A percentile compares a stretch with the other conserved stretches of the same genome.
Conservation (phyloP, 1,284 basidiomycete species). For the Ganoderma meredithae region DNA sequence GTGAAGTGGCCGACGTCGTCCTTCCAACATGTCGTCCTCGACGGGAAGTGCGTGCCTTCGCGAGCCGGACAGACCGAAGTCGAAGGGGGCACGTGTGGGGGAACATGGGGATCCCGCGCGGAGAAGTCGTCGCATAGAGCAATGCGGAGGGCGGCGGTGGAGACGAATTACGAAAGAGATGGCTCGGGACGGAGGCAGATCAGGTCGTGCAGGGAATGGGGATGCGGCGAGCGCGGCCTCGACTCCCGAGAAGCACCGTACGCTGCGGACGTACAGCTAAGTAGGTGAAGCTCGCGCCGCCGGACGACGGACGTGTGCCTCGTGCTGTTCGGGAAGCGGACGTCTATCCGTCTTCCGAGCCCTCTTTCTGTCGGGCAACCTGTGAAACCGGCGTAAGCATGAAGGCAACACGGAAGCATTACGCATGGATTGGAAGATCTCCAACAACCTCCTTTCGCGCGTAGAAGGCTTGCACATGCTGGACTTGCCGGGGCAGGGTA, state of each 20-base stretch:
- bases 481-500: background rate
- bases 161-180: constrained; percentile 21
- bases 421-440: too few relatives aligned
- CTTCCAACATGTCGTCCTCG: constrained; percentile 7
- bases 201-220: constrained; percentile 7
- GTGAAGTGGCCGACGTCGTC: background rate
- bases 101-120: constrained; percentile 4
- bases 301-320: constrained; percentile 58
- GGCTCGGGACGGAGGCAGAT: constrained; percentile 12
- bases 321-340: constrained; percentile 59
- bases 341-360: constrained; percentile 57
- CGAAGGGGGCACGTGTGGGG: constrained; percentile 23
- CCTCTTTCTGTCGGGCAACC: constrained; percentile 49
- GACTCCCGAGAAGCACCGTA: background rate
- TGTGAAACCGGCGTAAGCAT: constrained; percentile 24
- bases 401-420: background rate
- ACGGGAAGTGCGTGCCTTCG: constrained; percentile 13
- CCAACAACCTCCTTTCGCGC: too few relatives aligned
- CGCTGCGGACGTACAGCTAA: constrained; percentile 47
- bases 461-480: background rate
- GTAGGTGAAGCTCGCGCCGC: constrained; percentile 62
- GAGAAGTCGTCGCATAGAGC: constrained; percentile 13
- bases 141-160: constrained; percentile 21
- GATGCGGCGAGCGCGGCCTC: constrained; percentile 1
- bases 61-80: constrained; percentile 22